phyloP scores from a whole-genome alignment of 495 filamentous ascomycete genomes.

The Geopyxis carbonaria region DNA sequence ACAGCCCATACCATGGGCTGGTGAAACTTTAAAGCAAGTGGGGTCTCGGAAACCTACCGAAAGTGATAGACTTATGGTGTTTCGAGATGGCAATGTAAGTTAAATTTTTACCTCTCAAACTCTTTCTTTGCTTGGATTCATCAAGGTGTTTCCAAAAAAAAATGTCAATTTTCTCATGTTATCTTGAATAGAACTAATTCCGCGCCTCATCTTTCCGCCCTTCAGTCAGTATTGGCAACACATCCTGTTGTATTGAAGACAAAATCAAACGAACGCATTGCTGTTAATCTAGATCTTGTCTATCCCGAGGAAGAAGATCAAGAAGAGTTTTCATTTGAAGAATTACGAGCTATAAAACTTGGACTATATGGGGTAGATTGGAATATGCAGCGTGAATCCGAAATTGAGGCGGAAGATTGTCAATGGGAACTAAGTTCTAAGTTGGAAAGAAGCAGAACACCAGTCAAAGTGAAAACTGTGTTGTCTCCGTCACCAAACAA shows the following conservation, averaged over 20 bases:
- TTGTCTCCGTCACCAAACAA: constrained; percentile 24
- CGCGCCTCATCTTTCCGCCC: constrained; percentile 12
- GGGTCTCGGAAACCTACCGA: constrained; percentile 50
- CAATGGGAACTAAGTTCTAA: constrained; percentile 38
- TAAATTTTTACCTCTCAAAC: neutral
- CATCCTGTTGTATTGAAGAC: neutral
- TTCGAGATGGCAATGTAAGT: constrained; percentile 95
- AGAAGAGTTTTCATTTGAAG: constrained; percentile 49
- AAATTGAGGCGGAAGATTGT: constrained; percentile 45
- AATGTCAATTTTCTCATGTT: constrained; percentile 51
- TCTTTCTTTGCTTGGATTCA: constrained; percentile 12
- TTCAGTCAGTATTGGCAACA: constrained; percentile 13
- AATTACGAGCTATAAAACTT: constrained; percentile 60
- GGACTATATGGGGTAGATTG: constrained; percentile 60
- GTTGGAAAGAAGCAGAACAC: constrained; percentile 16
- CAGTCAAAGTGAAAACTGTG: constrained; percentile 23
- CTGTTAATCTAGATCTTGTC: constrained; percentile 65
- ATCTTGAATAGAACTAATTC: constrained; percentile 25
- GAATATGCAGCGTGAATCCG: constrained; percentile 32
- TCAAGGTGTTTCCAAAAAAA: constrained; percentile 4
- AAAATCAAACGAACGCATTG: constrained; percentile 46
- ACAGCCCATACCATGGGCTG: constrained; percentile 78
- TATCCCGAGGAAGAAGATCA: constrained; percentile 39
- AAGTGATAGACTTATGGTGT: constrained; percentile 61
- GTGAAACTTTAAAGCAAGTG: constrained; percentile 74